These are phyloP conservation scores for Pichia sp. DNA, from an alignment of 1,139 yeast species.

Conservation along the genomic window DNA sequence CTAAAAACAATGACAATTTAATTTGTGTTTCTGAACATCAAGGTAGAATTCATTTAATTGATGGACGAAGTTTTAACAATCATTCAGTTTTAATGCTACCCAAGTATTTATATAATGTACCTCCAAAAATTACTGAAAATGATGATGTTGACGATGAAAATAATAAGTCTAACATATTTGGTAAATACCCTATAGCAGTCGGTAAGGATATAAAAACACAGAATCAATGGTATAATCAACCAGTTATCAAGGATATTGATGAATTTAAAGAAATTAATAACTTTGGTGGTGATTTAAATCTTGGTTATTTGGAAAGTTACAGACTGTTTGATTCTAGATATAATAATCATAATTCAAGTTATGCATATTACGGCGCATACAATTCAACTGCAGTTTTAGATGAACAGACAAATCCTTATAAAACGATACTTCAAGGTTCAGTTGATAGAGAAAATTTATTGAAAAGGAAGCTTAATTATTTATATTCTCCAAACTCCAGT, in stretches of 20 bases:
- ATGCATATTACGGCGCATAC: background rate
- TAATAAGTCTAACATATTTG: constrained; percentile 5
- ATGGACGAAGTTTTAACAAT: constrained; percentile 60
- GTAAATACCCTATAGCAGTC: constrained; percentile 9
- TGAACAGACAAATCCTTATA: background rate
- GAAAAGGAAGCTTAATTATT: background rate
- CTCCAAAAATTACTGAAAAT: constrained; percentile 6
- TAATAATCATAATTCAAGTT: background rate
- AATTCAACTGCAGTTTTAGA: background rate
- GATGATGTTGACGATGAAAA: background rate
- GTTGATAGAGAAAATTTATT: constrained; percentile 11
- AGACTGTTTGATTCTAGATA: constrained; percentile 3
- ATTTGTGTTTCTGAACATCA: constrained; percentile 76
- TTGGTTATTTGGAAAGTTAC: constrained; percentile 14
- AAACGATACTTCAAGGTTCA: constrained; percentile 8
- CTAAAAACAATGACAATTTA: constrained; percentile 67
- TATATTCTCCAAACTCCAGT: background rate
- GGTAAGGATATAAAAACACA: background rate
- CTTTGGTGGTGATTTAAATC: constrained; percentile 11
- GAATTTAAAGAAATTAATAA: constrained; percentile 12
- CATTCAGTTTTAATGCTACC: constrained; percentile 72
- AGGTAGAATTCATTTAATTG: constrained; percentile 78
- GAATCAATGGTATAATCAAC: constrained; percentile 20
- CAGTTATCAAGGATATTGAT: constrained; percentile 24
- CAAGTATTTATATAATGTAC: constrained; percentile 17